Conservation (phyloP, 2,329 filamentous ascomycete genomes). For the Beauveria sp. region DNA sequence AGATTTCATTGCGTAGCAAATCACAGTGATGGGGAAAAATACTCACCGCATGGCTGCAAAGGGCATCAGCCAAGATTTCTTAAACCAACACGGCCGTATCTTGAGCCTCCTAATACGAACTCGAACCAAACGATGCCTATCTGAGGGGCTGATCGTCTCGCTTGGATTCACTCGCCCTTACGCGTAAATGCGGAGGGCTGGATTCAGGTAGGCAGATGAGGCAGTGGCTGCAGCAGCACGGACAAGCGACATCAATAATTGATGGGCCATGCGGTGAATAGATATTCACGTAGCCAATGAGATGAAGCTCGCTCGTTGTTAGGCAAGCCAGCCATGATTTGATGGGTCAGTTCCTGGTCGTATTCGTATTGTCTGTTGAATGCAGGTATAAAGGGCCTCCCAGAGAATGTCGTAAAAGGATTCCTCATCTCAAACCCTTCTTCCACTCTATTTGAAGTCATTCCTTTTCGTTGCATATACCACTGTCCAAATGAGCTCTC, state of each 20-base stretch:
- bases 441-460: background rate
- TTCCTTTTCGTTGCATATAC: background rate
- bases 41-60: background rate
- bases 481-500: slow-evolving; percentile 16
- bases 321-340: background rate
- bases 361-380: slow-evolving; percentile 7
- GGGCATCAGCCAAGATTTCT: background rate
- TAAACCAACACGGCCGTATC: background rate
- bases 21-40: too few relatives aligned
- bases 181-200: background rate
- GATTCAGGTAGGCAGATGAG: too few relatives aligned
- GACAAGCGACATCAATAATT: background rate
- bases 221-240: background rate
- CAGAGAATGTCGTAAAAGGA: background rate
- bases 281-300: background rate
- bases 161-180: background rate
- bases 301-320: background rate
- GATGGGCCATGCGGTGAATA: background rate
- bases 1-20: background rate
- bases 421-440: background rate
- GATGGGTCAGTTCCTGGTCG: background rate
- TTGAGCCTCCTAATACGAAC: background rate
- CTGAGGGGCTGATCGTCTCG: background rate
- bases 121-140: background rate
- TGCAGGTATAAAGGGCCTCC: background rate